Percentiles rank a stretch among this genome's conserved stretches.
Conservation (phyloP, 2,329 filamentous ascomycete genomes). For the Diaporthe caulivora region DNA sequence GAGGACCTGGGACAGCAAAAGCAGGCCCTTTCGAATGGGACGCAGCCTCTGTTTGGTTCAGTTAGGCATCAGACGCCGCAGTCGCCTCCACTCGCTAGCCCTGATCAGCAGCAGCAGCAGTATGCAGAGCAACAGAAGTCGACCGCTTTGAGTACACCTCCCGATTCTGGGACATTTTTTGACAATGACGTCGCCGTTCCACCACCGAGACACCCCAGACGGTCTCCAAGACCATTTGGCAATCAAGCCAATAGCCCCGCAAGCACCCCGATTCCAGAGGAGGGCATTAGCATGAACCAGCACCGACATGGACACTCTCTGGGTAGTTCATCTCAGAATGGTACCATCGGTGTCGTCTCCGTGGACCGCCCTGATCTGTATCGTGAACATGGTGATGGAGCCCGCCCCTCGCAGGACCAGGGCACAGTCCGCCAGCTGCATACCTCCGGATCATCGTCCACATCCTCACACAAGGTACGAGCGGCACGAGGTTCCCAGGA, state of each 20-base stretch:
- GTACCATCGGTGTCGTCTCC: conserved; percentile 54
- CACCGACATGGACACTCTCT: conserved; percentile 39
- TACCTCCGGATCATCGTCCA: conserved; percentile 64
- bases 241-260: conserved; percentile 13
- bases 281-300: conserved; percentile 42
- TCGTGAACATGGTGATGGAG: conserved; percentile 51
- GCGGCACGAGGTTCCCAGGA: conserved; percentile 71
- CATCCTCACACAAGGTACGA: conserved; percentile 65
- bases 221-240: conserved; percentile 32
- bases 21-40: neutral
- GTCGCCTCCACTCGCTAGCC: conserved; percentile 41
- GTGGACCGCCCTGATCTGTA: conserved; percentile 50
- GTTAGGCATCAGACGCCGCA: conserved; percentile 40
- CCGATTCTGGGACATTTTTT: conserved; percentile 48
- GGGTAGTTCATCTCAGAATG: conserved; percentile 38
- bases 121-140: conserved; percentile 49
- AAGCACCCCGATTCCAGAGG: conserved; percentile 44
- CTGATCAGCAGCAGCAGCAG: conserved; percentile 31
- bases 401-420: conserved; percentile 40
- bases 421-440: conserved; percentile 53
- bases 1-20: conserved; percentile 16
- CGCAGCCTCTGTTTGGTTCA: conserved; percentile 44
- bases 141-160: conserved; percentile 49
- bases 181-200: conserved; percentile 51
- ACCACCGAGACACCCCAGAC: conserved; percentile 43